phyloP scores from a whole-genome alignment of 1,284 basidiomycete genomes.

The Microbotryomycetes sp. region DNA sequence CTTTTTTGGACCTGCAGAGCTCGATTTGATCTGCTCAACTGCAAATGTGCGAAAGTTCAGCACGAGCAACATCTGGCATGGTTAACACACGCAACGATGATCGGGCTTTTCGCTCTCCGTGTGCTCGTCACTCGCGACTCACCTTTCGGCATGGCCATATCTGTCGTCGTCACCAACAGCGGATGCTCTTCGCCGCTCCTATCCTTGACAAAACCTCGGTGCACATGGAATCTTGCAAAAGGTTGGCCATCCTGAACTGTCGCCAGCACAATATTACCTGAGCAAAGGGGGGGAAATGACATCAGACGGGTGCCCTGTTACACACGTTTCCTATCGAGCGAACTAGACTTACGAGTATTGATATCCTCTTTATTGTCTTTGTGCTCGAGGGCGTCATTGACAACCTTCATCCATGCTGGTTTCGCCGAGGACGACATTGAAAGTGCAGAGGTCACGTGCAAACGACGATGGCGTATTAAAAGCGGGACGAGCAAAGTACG shows the following conservation, averaged over 20 bases:
- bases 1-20: neutral
- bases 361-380: neutral
- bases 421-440: too few species aligned
- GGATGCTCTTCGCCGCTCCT: neutral
- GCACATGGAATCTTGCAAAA: neutral
- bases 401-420: neutral
- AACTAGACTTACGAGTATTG: neutral
- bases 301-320: neutral
- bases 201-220: neutral
- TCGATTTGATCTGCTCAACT: neutral
- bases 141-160: neutral
- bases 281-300: too few species aligned
- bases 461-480: too few species aligned
- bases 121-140: neutral
- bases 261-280: neutral
- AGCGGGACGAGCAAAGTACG: too few species aligned
- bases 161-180: neutral
- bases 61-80: too few species aligned
- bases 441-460: too few species aligned
- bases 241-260: neutral
- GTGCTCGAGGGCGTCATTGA: neutral
- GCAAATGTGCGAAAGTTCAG: too few species aligned
- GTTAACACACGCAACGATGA: neutral
- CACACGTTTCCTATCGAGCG: neutral
- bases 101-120: neutral